Base-by-base conservation (phyloP, 179 eudicot species). In the Nepenthes alata region DNA sequence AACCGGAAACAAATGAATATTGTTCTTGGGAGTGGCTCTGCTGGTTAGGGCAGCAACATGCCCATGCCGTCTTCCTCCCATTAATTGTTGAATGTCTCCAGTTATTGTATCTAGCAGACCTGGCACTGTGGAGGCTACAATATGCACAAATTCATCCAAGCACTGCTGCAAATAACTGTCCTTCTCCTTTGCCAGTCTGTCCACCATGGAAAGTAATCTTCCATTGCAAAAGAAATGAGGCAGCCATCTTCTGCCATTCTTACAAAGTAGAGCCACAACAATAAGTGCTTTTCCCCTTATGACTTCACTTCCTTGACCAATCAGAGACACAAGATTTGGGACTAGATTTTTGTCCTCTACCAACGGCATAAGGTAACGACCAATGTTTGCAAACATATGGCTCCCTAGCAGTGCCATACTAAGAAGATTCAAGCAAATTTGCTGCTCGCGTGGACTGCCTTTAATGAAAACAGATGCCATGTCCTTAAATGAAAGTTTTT, bases 381-480 rank as follows among this genome's bases (percentile, higher is more conserved):
- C 97, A 51, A 86, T 69, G 69, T 84, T 91, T 38, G 87, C 78
- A 35, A 78, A 61, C 74, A 70, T 76, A 57, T 85, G 87, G 80
- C 78, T 86, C 49, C 85, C 87, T 50, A 86, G 61, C 81, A 88
- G 68, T 37, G 91, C 91, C 87, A 90, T 72, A 67, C 82, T 88
- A 52, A 81, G 67, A 62, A 84, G 34, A 62, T 37, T 63, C 55
- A 37, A 50, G 44, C 44, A 16, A 56, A 34, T 48, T 48, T 61
- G 99, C 59, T 93, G 99, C 80, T 90, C 99, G 44, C 97, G 93
- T 38, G 87, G 82, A 72, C 80, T 85, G 60, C 99, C 97, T 72
- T 82, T 89, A 59, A 81, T 78, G 59, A 93, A 85, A 60, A 81
- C 82, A 37, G 84, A 71, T 61, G 79, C 85, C 37, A 64, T 82